A percentile compares a stretch with the other conserved stretches of the same genome.
phyloP scores from a whole-genome alignment of 2,329 filamentous ascomycete species.

The Zarea fungicola region DNA sequence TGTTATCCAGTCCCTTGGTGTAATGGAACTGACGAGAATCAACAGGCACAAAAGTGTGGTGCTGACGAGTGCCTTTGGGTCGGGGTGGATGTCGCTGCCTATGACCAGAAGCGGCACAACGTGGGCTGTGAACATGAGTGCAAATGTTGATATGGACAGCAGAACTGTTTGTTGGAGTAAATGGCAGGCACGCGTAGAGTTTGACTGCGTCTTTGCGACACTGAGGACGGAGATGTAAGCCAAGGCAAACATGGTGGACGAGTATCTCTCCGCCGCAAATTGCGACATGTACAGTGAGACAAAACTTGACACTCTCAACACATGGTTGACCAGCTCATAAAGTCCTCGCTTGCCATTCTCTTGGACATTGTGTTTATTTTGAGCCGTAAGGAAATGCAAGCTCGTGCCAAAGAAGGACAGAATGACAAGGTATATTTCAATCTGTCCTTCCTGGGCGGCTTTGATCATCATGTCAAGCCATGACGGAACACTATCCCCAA shows the following conservation, averaged over 20 bases:
- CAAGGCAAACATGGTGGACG: background rate
- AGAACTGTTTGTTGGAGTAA: background rate
- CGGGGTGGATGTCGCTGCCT: background rate
- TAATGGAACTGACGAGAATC: background rate
- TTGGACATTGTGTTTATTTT: background rate
- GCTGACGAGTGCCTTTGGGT: background rate
- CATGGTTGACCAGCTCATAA: background rate
- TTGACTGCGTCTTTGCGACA: background rate
- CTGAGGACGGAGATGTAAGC: background rate
- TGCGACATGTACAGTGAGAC: background rate
- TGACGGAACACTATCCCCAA: background rate
- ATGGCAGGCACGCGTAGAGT: background rate
- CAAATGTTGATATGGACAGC: background rate
- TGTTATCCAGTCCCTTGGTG: background rate
- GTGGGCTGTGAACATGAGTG: background rate
- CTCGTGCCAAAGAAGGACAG: background rate
- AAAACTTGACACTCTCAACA: background rate
- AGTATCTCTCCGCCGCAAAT: background rate
- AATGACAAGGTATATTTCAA: background rate
- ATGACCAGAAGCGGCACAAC: background rate
- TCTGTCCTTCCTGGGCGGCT: background rate
- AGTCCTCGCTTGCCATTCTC: background rate
- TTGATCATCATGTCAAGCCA: background rate
- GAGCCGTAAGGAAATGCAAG: background rate
- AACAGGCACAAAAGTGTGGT: background rate